Conservation (phyloP, 2,329 filamentous ascomycete species). For the Fusarium sp. region DNA sequence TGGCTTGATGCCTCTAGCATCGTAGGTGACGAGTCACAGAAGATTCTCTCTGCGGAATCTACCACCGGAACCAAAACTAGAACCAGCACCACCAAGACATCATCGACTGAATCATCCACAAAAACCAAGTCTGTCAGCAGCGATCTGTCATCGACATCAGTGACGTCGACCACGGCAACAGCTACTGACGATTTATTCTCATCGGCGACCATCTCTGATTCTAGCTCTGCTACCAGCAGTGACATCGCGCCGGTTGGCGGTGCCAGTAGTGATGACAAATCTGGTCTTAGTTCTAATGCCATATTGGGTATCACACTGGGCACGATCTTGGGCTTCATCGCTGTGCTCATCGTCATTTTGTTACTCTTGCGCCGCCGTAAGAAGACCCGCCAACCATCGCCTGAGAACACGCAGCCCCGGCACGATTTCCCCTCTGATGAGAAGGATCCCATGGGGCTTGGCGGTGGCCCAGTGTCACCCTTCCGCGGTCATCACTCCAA, state of each 20-base stretch:
- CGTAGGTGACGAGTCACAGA: constrained; percentile 62
- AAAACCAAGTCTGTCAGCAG: constrained; percentile 43
- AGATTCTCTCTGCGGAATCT: constrained; percentile 46
- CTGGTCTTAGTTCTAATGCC: constrained; percentile 56
- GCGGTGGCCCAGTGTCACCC: constrained; percentile 54
- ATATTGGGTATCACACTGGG: constrained; percentile 87
- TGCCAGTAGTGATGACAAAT: constrained; percentile 42
- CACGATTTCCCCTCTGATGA: constrained; percentile 61
- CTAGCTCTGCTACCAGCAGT: constrained; percentile 40
- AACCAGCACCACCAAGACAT: constrained; percentile 35
- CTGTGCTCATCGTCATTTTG: constrained; percentile 77
- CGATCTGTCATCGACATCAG: constrained; percentile 38
- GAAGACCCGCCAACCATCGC: constrained; percentile 51
- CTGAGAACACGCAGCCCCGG: constrained; percentile 57
- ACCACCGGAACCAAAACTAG: constrained; percentile 20
- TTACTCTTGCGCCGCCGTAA: constrained; percentile 65
- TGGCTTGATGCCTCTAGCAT: constrained; percentile 80
- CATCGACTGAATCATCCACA: constrained; percentile 37
- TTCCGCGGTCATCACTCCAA: constrained; percentile 64
- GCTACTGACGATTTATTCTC: constrained; percentile 32
- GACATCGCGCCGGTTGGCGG: constrained; percentile 42
- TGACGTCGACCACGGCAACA: constrained; percentile 38
- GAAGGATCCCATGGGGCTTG: constrained; percentile 64
- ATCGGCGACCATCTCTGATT: constrained; percentile 42
- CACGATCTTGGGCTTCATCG: constrained; percentile 78